phyloP scores from a whole-genome alignment of 129 eudicot genomes.

The Mikania micrantha region DNA sequence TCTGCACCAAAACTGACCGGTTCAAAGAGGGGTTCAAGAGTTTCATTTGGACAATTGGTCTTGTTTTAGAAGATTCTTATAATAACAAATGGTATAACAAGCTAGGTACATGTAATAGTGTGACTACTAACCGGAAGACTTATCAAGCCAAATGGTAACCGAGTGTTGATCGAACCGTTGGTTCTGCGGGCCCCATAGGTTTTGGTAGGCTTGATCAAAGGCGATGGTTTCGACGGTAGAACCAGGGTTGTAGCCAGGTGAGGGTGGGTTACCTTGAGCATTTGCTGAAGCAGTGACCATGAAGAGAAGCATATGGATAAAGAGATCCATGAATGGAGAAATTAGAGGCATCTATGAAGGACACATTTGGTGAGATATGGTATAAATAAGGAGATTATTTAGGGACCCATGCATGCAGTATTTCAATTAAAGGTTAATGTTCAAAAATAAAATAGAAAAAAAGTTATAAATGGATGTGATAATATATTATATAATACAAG shows the following conservation, averaged over 20 bases:
- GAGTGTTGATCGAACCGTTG: conserved; percentile 46
- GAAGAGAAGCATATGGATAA: conserved; percentile 23
- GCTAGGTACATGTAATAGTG: background rate
- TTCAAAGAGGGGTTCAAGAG: no score
- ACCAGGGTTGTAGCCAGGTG: conserved; percentile 85
- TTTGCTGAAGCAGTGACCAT: conserved; percentile 28
- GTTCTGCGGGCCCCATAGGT: conserved; percentile 82
- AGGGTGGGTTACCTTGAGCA: conserved; percentile 66
- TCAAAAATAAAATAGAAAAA: background rate
- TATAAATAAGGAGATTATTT: conserved; percentile 42
- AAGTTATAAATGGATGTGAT: background rate
- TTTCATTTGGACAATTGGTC: no score
- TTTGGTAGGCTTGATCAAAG: conserved; percentile 52
- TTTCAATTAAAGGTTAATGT: background rate
- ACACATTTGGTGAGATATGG: conserved; percentile 25
- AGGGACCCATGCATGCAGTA: conserved; percentile 29
- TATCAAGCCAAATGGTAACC: conserved; percentile 73
- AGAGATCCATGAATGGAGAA: conserved; percentile 8
- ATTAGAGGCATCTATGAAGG: background rate
- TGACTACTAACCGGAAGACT: conserved; percentile 46
- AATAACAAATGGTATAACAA: background rate
- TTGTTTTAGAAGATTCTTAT: no score
- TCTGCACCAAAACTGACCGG: no score
- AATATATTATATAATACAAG: background rate
- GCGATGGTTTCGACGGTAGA: conserved; percentile 37